These are phyloP conservation scores for Colletotrichum tropicale DNA, from an alignment of 2,329 filamentous ascomycete genomes.

Conservation along the genomic window DNA sequence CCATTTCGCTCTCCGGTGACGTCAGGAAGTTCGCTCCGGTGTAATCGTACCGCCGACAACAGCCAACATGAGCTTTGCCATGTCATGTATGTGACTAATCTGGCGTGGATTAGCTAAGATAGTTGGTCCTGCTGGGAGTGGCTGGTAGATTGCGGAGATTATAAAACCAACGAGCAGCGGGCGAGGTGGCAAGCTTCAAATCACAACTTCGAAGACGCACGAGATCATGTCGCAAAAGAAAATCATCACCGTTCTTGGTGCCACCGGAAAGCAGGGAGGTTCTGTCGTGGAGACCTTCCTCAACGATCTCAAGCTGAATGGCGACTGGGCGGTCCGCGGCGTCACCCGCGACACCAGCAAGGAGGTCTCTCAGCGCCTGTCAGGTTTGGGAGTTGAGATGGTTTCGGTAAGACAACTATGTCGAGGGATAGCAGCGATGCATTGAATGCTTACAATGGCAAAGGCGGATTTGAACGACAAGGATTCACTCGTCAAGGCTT, in stretches of 20 bases:
- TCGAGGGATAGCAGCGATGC: not conserved
- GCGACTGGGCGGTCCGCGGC: constrained; percentile 56
- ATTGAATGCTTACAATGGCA: not conserved
- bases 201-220: not conserved
- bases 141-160: rapidly evolving
- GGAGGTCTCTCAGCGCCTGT: constrained; percentile 47
- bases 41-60: not conserved
- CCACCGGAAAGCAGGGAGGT: constrained; percentile 65
- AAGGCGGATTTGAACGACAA: constrained; percentile 55
- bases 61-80: too few species aligned
- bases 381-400: constrained; percentile 52
- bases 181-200: not conserved
- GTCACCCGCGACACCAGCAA: constrained; percentile 57
- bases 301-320: constrained; percentile 41
- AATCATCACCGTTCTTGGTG: constrained; percentile 61
- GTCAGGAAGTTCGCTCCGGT: not conserved
- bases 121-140: rapidly evolving
- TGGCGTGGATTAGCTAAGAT: rapidly evolving
- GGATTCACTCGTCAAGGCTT: constrained; percentile 44
- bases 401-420: constrained; percentile 37
- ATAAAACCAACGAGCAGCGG: not conserved
- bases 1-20: not conserved
- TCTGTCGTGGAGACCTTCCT: constrained; percentile 52
- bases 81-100: too few species aligned
- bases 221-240: constrained; percentile 30